Percentiles rank a stretch among this genome's conserved stretches.
phyloP scores from a whole-genome alignment of 768 basidiomycete species.

The Amylocystis lapponica region DNA sequence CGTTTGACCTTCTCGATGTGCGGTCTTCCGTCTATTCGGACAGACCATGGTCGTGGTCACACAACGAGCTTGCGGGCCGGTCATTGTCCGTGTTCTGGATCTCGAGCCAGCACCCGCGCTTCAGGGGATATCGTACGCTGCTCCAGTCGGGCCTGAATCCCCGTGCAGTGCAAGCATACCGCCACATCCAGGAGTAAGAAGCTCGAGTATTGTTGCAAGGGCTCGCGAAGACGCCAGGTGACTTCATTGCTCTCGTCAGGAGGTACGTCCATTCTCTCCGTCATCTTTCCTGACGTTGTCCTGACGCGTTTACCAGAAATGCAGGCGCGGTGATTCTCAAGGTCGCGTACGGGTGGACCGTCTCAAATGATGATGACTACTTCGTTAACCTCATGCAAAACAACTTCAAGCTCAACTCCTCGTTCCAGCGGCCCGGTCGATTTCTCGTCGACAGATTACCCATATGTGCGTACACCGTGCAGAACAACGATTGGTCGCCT shows the following conservation, averaged over 20 bases:
- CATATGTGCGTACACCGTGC: neutral
- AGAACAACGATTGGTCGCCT: neutral
- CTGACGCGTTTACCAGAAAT: neutral
- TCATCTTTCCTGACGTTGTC: too few relatives aligned
- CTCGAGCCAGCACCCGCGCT: neutral
- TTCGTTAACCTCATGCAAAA: neutral
- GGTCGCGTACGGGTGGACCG: neutral
- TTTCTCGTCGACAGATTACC: neutral
- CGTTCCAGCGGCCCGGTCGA: neutral
- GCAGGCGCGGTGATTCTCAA: neutral
- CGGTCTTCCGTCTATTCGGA: conserved; percentile 16
- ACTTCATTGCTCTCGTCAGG: neutral
- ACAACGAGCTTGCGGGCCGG: neutral
- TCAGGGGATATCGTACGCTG: neutral
- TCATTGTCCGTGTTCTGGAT: neutral
- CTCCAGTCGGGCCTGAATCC: neutral
- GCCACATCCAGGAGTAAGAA: neutral
- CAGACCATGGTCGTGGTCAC: conserved; percentile 20
- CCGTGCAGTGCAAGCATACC: neutral
- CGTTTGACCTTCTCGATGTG: conserved; percentile 12
- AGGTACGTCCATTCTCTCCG: too few relatives aligned
- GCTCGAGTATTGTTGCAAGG: neutral
- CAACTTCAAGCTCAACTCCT: neutral
- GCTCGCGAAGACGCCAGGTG: neutral
- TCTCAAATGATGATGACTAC: neutral